Conservation (phyloP, 768 basidiomycete species). For the Polyporus arcularius region DNA sequence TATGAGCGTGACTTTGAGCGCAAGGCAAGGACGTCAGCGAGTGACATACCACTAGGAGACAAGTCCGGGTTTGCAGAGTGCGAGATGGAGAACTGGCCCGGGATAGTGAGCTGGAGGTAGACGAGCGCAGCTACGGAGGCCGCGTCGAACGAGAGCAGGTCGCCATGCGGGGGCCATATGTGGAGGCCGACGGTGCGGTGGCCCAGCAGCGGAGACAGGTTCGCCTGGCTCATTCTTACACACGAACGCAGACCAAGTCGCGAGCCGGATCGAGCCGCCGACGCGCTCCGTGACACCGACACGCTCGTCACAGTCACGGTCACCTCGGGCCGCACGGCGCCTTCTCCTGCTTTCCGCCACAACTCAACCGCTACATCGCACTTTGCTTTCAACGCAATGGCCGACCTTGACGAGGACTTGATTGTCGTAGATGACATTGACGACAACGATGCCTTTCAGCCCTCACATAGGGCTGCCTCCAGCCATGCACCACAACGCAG, state of each 20-base stretch:
- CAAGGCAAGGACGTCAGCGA: slow-evolving; percentile 8
- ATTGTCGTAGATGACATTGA: slow-evolving; percentile 32
- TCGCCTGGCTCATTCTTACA: slow-evolving; percentile 8
- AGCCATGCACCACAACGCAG: slow-evolving; percentile 15
- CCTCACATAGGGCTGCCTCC: slow-evolving; percentile 18
- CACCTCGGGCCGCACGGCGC: too few species aligned
- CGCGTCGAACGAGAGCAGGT: slow-evolving; percentile 66
- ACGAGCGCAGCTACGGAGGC: slow-evolving; percentile 64
- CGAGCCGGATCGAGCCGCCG: neutral
- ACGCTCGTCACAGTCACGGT: neutral
- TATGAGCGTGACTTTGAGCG: neutral
- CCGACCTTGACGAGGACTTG: slow-evolving; percentile 25
- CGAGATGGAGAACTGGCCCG: slow-evolving; percentile 63
- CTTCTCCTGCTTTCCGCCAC: neutral
- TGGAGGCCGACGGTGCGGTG: slow-evolving; percentile 39
- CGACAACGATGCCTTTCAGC: slow-evolving; percentile 20
- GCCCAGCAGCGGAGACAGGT: slow-evolving; percentile 12
- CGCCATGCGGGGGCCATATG: slow-evolving; percentile 72
- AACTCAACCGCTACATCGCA: neutral
- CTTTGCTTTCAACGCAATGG: slow-evolving; percentile 1
- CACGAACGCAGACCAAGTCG: neutral
- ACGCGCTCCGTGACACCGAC: slow-evolving; percentile 1
- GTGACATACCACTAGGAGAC: slow-evolving; percentile 69
- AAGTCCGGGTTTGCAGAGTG: slow-evolving; percentile 69
- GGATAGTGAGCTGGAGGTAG: slow-evolving; percentile 67